Percentiles rank a stretch among this genome's conserved stretches.
These are phyloP conservation scores for Hemileccinum rubropunctum DNA, from an alignment of 768 basidiomycete genomes.

Conservation along the genomic window DNA sequence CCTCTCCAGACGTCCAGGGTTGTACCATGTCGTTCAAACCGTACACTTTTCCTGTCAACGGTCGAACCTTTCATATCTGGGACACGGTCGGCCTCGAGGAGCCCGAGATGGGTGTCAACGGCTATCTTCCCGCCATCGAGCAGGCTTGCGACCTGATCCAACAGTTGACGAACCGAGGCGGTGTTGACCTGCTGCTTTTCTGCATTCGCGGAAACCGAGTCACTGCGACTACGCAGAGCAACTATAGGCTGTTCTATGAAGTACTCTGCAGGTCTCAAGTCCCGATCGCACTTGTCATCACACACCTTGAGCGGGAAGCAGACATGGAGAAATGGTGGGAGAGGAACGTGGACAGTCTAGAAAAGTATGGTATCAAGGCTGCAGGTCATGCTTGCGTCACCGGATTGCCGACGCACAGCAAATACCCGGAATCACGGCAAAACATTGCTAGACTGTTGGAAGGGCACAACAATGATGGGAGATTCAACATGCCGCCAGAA, in stretches of 20 bases:
- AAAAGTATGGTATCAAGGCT: constrained; percentile 25
- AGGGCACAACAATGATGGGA: constrained; percentile 11
- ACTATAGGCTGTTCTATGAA: constrained; percentile 42
- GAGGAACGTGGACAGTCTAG: constrained; percentile 23
- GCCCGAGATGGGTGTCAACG: constrained; percentile 23
- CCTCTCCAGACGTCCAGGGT: constrained; percentile 30
- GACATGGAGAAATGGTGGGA: constrained; percentile 37
- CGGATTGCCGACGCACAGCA: constrained; percentile 26
- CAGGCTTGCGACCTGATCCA: constrained; percentile 34
- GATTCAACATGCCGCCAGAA: constrained; percentile 27
- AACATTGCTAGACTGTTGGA: constrained; percentile 18
- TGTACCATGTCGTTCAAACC: constrained; percentile 36
- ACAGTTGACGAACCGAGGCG: constrained; percentile 25
- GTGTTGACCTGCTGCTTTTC: constrained; percentile 43
- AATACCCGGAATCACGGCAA: constrained; percentile 23
- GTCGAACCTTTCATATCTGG: constrained; percentile 24
- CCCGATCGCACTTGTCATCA: constrained; percentile 34
- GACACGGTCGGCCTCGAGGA: constrained; percentile 38
- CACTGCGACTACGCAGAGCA: constrained; percentile 35
- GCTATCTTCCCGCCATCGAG: constrained; percentile 29
- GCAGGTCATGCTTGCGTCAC: constrained; percentile 37
- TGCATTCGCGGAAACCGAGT: constrained; percentile 42
- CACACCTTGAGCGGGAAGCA: constrained; percentile 36
- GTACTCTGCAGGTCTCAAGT: constrained; percentile 38
- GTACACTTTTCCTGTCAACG: constrained; percentile 24